Percentiles rank a stretch among this genome's conserved stretches.
phyloP scores from a whole-genome alignment of 805 yeast genomes.

The Zygotorulaspora danielsina region DNA sequence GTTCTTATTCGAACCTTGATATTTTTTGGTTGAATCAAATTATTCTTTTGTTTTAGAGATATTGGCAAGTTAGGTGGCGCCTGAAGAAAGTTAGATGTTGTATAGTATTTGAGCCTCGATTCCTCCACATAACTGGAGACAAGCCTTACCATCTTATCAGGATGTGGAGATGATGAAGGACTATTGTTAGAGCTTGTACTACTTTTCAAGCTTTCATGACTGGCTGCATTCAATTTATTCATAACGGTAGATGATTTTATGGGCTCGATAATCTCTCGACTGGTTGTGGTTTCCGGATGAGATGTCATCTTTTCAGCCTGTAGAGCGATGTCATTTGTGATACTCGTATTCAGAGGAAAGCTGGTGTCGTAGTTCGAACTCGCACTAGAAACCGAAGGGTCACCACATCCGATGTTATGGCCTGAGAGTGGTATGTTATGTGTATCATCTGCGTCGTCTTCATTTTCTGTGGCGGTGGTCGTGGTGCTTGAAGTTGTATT shows the following conservation, averaged over 20 bases:
- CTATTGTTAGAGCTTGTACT: constrained; percentile 7
- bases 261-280: not conserved
- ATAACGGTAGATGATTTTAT: not conserved
- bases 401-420: too few relatives aligned
- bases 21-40: constrained; percentile 32
- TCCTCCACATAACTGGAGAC: constrained; percentile 36
- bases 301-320: not conserved
- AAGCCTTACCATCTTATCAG: constrained; percentile 26
- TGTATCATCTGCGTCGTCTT: constrained; percentile 3
- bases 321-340: not conserved
- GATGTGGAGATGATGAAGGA: constrained; percentile 11
- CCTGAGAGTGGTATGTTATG: too few relatives aligned
- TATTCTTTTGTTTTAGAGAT: constrained; percentile 32
- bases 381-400: not conserved
- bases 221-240: not conserved
- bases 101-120: constrained; percentile 30
- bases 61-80: constrained; percentile 37
- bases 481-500: constrained; percentile 13
- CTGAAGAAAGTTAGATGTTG: constrained; percentile 34
- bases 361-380: not conserved
- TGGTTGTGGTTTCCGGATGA: not conserved
- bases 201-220: constrained; percentile 11
- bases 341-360: too few relatives aligned
- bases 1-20: constrained; percentile 35
- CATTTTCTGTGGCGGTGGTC: constrained; percentile 6